Evolutionary conservation across 495 filamentous ascomycete genomes (phyloP).

Genomic region (Hypomontagnella submonticulosa): DNA sequence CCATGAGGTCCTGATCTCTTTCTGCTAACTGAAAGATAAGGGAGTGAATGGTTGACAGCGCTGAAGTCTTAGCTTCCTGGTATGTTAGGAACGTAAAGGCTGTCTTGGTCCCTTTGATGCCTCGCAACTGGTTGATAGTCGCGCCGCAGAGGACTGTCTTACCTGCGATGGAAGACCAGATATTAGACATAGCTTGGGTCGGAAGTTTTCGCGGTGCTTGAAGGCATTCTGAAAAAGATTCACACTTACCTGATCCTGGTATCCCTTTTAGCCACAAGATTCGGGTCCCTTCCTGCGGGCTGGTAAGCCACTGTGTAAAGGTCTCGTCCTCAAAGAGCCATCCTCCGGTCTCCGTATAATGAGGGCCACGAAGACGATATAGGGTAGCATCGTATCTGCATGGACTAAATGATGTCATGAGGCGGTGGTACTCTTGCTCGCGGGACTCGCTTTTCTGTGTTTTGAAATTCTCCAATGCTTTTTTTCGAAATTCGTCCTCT

Average conservation of each 20-base stretch:
- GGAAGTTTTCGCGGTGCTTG: no score
- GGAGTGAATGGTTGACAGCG: conserved; percentile 43
- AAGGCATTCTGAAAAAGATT: no score
- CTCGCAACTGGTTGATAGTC: conserved; percentile 16
- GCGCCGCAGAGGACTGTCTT: conserved; percentile 29
- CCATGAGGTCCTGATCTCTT: conserved; percentile 39
- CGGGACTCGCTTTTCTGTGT: neutral
- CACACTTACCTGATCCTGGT: neutral
- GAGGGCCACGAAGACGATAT: neutral
- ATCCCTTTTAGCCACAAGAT: neutral
- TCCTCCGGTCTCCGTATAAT: neutral
- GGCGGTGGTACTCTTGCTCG: neutral
- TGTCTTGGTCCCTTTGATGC: conserved; percentile 4
- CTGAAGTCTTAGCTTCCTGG: conserved; percentile 32
- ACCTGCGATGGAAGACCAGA: neutral
- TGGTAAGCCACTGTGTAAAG: neutral
- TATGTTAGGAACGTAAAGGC: conserved; percentile 43
- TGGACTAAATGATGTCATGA: neutral
- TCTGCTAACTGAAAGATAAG: conserved; percentile 44
- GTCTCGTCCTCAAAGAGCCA: neutral
- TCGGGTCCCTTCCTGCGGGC: neutral
- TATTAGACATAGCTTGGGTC: conserved; percentile 1
- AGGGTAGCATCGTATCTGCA: neutral
- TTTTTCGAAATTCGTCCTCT: conserved; percentile 1
- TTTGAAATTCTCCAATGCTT: neutral